Conservation (phyloP, 2,329 filamentous ascomycete species). For the Colletotrichum kahawae region DNA sequence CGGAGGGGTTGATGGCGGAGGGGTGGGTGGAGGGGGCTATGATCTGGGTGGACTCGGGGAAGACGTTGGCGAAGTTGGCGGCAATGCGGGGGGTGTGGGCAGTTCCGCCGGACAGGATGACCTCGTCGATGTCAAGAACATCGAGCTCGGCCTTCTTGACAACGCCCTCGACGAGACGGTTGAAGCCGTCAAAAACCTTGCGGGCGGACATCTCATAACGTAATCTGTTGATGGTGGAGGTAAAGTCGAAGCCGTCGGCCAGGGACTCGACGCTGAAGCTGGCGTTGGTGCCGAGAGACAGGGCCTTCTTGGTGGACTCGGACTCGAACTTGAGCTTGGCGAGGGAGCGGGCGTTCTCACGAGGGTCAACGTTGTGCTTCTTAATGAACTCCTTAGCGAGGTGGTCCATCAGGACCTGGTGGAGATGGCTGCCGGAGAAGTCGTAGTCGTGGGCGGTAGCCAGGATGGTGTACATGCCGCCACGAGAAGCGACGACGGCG, state of each 20-base stretch:
- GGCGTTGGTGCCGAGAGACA: constrained; percentile 87
- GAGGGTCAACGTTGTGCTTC: constrained; percentile 90
- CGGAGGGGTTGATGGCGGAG: constrained; percentile 88
- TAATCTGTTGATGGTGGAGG: constrained; percentile 88
- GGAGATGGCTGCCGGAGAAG: constrained; percentile 82
- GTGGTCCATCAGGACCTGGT: constrained; percentile 91
- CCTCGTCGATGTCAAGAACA: constrained; percentile 90
- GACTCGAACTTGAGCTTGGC: constrained; percentile 93
- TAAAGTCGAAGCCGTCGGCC: constrained; percentile 88
- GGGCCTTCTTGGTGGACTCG: constrained; percentile 89
- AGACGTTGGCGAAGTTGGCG: constrained; percentile 76
- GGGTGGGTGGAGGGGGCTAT: constrained; percentile 82
- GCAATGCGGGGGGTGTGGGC: constrained; percentile 95
- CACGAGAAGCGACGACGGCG: constrained; percentile 86
- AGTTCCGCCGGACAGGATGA: constrained; percentile 90
- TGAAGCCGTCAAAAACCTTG: constrained; percentile 89
- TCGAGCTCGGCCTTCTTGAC: constrained; percentile 93
- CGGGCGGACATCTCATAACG: constrained; percentile 88
- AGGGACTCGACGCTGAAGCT: constrained; percentile 93
- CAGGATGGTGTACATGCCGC: constrained; percentile 94
- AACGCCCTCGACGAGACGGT: constrained; percentile 80
- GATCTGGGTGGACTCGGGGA: constrained; percentile 79
- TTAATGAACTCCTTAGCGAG: constrained; percentile 99
- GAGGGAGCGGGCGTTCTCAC: constrained; percentile 78
- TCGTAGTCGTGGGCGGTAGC: constrained; percentile 97